Percentiles rank a stretch among this genome's conserved stretches.
Evolutionary conservation across 768 basidiomycete species (phyloP).

Genomic region (Crucibulum laeve): DNA sequence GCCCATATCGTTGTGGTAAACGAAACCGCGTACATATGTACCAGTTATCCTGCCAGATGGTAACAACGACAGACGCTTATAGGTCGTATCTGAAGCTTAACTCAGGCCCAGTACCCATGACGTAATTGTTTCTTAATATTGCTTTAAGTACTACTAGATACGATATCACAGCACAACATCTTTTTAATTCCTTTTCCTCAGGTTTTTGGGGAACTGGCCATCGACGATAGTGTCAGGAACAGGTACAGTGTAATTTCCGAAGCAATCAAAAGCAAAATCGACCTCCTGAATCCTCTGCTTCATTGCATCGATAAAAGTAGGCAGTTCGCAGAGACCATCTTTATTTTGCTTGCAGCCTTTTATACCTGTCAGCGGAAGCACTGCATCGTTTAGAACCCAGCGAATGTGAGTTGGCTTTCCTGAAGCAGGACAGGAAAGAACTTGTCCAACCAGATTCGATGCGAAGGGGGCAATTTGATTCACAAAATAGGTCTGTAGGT

Average conservation of each 20-base stretch:
- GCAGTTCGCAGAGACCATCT: constrained; percentile 60
- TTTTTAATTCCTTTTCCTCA: background rate
- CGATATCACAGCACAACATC: background rate
- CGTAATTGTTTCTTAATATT: too few species aligned
- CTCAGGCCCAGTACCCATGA: too few species aligned
- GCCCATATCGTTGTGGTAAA: too few species aligned
- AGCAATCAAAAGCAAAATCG: constrained; percentile 64
- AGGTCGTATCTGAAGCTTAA: too few species aligned
- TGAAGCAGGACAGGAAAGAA: constrained; percentile 29
- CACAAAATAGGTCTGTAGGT: constrained; percentile 34
- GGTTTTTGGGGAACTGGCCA: constrained; percentile 22
- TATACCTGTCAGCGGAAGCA: constrained; percentile 63
- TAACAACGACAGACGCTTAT: too few species aligned
- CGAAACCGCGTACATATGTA: too few species aligned
- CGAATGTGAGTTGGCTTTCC: constrained; percentile 44
- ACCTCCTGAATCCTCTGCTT: constrained; percentile 49
- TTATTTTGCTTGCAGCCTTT: constrained; percentile 50
- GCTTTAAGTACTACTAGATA: background rate
- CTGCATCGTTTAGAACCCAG: constrained; percentile 71
- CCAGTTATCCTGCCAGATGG: too few species aligned
- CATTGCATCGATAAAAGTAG: constrained; percentile 56
- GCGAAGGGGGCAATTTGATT: constrained; percentile 29
- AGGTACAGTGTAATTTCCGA: constrained; percentile 42
- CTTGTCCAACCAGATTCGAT: constrained; percentile 41
- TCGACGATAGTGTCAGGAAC: constrained; percentile 33